Conservation (phyloP, 768 basidiomycete species). For the Floccularia luteovirens region DNA sequence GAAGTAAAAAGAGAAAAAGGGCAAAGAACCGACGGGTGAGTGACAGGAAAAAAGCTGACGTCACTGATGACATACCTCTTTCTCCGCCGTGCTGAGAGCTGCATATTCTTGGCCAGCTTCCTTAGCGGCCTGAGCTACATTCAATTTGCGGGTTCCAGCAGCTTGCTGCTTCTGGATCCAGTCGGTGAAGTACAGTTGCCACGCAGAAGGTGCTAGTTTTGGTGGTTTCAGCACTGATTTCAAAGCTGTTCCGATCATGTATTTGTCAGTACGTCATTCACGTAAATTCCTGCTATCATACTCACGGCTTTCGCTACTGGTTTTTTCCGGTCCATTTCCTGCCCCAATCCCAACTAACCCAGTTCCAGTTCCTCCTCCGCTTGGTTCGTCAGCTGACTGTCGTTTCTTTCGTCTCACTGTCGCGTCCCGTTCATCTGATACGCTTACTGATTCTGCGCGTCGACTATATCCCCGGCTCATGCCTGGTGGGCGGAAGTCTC, state of each 20-base stretch:
- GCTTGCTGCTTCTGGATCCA: slow-evolving; percentile 87
- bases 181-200: slow-evolving; percentile 96
- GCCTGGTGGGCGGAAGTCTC: slow-evolving; percentile 37
- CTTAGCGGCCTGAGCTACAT: slow-evolving; percentile 93
- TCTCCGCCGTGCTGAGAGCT: slow-evolving; percentile 67
- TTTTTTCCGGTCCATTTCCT: too few relatives aligned
- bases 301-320: slow-evolving; percentile 40
- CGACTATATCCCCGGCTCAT: slow-evolving; percentile 57
- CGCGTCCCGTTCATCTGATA: slow-evolving; percentile 59
- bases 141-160: slow-evolving; percentile 75
- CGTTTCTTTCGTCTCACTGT: slow-evolving; percentile 63
- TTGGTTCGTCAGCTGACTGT: too few relatives aligned
- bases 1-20: slow-evolving; percentile 12
- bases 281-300: too few relatives aligned
- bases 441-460: slow-evolving; percentile 57
- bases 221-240: slow-evolving; percentile 83
- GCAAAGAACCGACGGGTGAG: too few relatives aligned
- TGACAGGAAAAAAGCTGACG: slow-evolving; percentile 20
- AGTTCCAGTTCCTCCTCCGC: too few relatives aligned
- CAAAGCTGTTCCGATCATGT: slow-evolving; percentile 47
- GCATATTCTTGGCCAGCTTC: slow-evolving; percentile 91
- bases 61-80: slow-evolving; percentile 54
- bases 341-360: too few relatives aligned
- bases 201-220: slow-evolving; percentile 88
- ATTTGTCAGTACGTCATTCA: too few relatives aligned